Conservation (phyloP, 805 yeast genomes). For the Starmerella ratchasimensis region DNA sequence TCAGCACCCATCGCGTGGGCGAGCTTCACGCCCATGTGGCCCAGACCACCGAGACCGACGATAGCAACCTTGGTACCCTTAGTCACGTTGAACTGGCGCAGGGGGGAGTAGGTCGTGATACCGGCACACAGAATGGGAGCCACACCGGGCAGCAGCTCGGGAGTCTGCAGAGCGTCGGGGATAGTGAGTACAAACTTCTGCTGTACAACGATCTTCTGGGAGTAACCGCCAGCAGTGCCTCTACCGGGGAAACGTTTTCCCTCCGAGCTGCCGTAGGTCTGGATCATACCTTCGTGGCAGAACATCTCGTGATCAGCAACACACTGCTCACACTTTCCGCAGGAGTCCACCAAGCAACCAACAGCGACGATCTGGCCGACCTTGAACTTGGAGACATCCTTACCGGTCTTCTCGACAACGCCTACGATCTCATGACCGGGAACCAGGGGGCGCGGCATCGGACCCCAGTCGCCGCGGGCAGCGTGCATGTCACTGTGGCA, state of each 20-base stretch:
- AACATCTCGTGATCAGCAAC: slow-evolving; percentile 39
- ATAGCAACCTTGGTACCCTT: slow-evolving; percentile 43
- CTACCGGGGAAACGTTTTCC: slow-evolving; percentile 43
- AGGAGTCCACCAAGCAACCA: slow-evolving; percentile 56
- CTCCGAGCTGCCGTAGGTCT: slow-evolving; percentile 39
- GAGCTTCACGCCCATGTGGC: slow-evolving; percentile 46
- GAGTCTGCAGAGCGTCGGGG: slow-evolving; percentile 36
- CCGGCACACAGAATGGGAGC: slow-evolving; percentile 75
- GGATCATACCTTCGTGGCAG: slow-evolving; percentile 35
- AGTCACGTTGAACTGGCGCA: slow-evolving; percentile 35
- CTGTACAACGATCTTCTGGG: slow-evolving; percentile 29
- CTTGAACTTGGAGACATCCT: slow-evolving; percentile 35
- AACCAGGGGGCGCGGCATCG: slow-evolving; percentile 25
- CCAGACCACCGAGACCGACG: slow-evolving; percentile 55
- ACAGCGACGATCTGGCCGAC: slow-evolving; percentile 70
- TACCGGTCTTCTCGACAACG: slow-evolving; percentile 36
- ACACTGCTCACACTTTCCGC: slow-evolving; percentile 52
- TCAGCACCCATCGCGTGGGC: slow-evolving; percentile 53
- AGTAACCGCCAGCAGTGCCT: slow-evolving; percentile 41
- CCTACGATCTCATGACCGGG: slow-evolving; percentile 39
- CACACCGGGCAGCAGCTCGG: slow-evolving; percentile 28
- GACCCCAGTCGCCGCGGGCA: slow-evolving; percentile 40
- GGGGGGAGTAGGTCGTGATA: slow-evolving; percentile 55
- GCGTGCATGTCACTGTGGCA: slow-evolving; percentile 50
- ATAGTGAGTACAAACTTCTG: slow-evolving; percentile 52